Conservation (phyloP, 2,329 filamentous ascomycete species). For the Thermoascus crustaceus region DNA sequence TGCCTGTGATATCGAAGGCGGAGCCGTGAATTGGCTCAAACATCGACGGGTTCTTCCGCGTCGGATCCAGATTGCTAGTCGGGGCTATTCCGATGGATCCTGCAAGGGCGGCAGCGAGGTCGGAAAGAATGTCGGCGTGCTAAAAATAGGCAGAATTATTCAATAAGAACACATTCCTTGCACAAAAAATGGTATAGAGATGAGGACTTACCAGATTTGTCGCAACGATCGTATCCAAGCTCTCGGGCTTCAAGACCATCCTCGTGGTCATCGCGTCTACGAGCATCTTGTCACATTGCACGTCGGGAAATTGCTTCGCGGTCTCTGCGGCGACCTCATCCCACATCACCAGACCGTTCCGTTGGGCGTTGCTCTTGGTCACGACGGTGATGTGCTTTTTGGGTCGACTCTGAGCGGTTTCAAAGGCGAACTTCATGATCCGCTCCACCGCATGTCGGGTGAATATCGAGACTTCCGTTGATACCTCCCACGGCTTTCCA, state of each 20-base stretch:
- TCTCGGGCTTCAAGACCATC: slow-evolving; percentile 45
- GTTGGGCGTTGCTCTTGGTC: slow-evolving; percentile 49
- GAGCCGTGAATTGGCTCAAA: slow-evolving; percentile 59
- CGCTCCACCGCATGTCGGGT: slow-evolving; percentile 45
- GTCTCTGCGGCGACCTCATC: slow-evolving; percentile 45
- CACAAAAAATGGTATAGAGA: not conserved
- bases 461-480: slow-evolving; percentile 48
- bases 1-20: slow-evolving; percentile 57
- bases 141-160: slow-evolving; percentile 19
- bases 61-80: slow-evolving; percentile 60
- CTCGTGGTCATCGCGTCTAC: slow-evolving; percentile 51
- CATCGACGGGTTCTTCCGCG: slow-evolving; percentile 51
- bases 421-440: slow-evolving; percentile 47
- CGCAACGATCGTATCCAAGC: slow-evolving; percentile 46
- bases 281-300: slow-evolving; percentile 47
- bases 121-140: slow-evolving; percentile 60
- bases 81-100: slow-evolving; percentile 66
- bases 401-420: slow-evolving; percentile 40
- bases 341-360: slow-evolving; percentile 51
- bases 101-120: slow-evolving; percentile 61
- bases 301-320: slow-evolving; percentile 43
- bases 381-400: slow-evolving; percentile 46
- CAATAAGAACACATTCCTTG: not conserved
- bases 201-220: slow-evolving; percentile 38
- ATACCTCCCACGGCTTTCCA: slow-evolving; percentile 44